A percentile compares a stretch with the other conserved stretches of the same genome.
These are phyloP conservation scores for Ophiocordyceps camponoti-saundersi DNA, from an alignment of 2,329 filamentous ascomycete species.

Conservation along the genomic window DNA sequence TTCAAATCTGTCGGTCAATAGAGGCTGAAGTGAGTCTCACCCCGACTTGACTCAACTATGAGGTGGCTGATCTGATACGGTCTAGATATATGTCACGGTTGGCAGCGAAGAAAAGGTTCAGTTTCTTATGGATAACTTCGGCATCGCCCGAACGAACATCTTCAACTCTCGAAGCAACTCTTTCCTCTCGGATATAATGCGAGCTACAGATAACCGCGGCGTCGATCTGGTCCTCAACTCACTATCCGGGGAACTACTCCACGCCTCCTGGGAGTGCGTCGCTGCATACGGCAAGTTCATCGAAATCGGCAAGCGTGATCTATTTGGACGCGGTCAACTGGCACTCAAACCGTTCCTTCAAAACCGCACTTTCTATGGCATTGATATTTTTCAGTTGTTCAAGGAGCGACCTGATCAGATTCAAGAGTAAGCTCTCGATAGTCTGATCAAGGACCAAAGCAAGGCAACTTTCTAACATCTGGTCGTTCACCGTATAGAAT, in stretches of 20 bases:
- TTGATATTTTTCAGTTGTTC: constrained; percentile 11
- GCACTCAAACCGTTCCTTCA: constrained; percentile 24
- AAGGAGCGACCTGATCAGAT: background rate
- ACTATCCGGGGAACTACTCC: constrained; percentile 14
- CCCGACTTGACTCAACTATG: too few species aligned
- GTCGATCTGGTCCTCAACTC: constrained; percentile 21
- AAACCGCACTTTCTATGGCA: constrained; percentile 12
- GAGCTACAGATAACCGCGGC: constrained; percentile 11
- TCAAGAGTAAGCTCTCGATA: background rate
- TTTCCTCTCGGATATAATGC: constrained; percentile 12
- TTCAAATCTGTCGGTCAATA: constrained; percentile 9
- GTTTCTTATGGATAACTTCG: constrained; percentile 7
- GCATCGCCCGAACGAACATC: constrained; percentile 10
- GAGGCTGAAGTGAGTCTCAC: constrained; percentile 6
- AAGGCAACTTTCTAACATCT: too few species aligned
- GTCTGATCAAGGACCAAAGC: too few species aligned
- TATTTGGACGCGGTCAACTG: constrained; percentile 17
- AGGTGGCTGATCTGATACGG: too few species aligned
- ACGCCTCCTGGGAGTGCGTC: constrained; percentile 16
- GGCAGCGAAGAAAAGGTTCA: constrained; percentile 12
- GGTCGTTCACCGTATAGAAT: background rate
- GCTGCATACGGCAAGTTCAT: constrained; percentile 14
- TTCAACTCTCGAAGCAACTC: constrained; percentile 14
- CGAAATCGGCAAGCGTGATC: constrained; percentile 18
- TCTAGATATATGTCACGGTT: constrained; percentile 10